Conservation (phyloP, 192 early-diverging fungal genomes). For the Backusella circina region DNA sequence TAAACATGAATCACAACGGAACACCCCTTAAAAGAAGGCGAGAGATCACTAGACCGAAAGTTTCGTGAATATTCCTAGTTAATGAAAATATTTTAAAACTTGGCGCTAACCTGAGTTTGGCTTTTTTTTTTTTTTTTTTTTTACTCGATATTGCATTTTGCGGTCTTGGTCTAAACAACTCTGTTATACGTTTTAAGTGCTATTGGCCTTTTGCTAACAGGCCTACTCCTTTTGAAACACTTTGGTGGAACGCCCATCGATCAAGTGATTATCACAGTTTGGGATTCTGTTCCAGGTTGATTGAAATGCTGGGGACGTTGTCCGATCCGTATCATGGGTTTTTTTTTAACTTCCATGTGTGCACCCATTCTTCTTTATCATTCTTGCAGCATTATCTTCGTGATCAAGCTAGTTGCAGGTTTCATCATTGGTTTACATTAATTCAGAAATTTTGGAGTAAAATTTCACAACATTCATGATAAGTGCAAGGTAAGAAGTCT, state of each 20-base stretch:
- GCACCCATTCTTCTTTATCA: not conserved
- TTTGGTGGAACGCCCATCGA: constrained; percentile 68
- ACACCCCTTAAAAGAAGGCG: not conserved
- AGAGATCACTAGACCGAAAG: constrained; percentile 31
- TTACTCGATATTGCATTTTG: constrained; percentile 74
- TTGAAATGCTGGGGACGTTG: constrained; percentile 81
- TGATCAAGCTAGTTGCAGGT: constrained; percentile 37
- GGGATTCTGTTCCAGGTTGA: constrained; percentile 73
- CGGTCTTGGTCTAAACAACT: constrained; percentile 68
- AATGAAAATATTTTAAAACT: constrained; percentile 74
- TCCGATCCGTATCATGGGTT: constrained; percentile 84
- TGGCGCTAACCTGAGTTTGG: constrained; percentile 64
- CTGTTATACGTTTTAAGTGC: constrained; percentile 61
- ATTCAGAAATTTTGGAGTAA: constrained; percentile 75
- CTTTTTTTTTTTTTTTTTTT: constrained; percentile 39
- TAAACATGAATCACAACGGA: not conserved
- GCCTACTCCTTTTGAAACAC: constrained; percentile 36
- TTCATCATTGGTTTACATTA: constrained; percentile 43
- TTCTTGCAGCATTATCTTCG: constrained; percentile 34
- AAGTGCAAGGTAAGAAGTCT: constrained; percentile 44
- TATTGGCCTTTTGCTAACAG: constrained; percentile 56
- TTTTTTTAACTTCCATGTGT: constrained; percentile 60
- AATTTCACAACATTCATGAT: constrained; percentile 77
- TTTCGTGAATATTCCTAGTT: constrained; percentile 69
- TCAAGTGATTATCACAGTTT: constrained; percentile 81